phyloP scores from a whole-genome alignment of 768 basidiomycete species.

The button mushroom (Agaricus bisporus) region DNA sequence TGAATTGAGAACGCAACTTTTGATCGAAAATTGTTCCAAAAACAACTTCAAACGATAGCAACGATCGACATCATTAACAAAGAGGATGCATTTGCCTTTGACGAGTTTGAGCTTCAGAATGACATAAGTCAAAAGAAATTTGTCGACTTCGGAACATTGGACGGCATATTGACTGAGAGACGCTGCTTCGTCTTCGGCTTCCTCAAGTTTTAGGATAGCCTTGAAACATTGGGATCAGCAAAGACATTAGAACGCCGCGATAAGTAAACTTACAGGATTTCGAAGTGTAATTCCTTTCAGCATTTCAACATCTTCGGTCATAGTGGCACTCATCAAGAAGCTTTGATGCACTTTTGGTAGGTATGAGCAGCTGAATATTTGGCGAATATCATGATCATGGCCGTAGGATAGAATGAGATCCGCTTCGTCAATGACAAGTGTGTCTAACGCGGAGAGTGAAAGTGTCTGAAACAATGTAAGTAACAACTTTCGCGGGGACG shows the following conservation, averaged over 20 bases:
- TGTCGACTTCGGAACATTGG: constrained; percentile 88
- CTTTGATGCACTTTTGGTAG: constrained; percentile 83
- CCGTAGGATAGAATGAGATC: constrained; percentile 97
- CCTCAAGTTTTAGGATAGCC: constrained; percentile 85
- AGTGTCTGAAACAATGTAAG: constrained; percentile 28
- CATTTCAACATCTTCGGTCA: constrained; percentile 92
- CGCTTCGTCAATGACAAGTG: constrained; percentile 95
- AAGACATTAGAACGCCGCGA: neutral
- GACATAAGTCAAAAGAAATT: constrained; percentile 93
- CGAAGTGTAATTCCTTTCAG: constrained; percentile 85
- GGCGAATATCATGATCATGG: constrained; percentile 83
- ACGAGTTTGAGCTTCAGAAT: constrained; percentile 95
- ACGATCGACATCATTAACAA: constrained; percentile 94
- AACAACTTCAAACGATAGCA: constrained; percentile 97
- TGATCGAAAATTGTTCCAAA: constrained; percentile 95
- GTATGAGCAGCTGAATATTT: constrained; percentile 59
- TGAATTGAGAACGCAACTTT: constrained; percentile 92
- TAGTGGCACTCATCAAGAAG: constrained; percentile 95
- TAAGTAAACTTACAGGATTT: constrained; percentile 63
- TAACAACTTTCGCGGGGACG: neutral
- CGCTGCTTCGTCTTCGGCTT: constrained; percentile 76
- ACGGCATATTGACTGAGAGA: constrained; percentile 84
- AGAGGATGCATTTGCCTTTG: constrained; percentile 93
- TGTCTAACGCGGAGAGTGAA: constrained; percentile 60
- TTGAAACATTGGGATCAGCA: neutral